Evolutionary conservation across 805 yeast species (phyloP), one percentile per base, ranked within the genome.

Genomic region (Priceomyces medius): DNA sequence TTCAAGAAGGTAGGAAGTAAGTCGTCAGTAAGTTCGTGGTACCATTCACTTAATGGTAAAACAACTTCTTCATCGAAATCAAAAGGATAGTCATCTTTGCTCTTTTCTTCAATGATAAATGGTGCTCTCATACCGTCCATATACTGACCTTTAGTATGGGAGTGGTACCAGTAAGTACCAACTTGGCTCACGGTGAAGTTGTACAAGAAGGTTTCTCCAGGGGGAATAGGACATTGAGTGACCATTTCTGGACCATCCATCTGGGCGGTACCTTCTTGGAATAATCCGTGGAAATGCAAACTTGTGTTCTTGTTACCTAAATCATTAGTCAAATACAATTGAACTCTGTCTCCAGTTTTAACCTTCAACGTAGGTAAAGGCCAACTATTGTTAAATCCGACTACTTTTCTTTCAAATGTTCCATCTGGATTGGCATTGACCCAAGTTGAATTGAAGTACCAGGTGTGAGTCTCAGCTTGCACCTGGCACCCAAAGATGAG

Each of bases 111-210:
- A 53, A 93, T 83, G 50, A 93, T 75, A 49, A 91, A 77, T 16
- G 79, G 69, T 56, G 84, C 93, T 68, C 89, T 77, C 80, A 85
- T 76, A 60, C 99, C 99, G 60, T 93, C 98, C 63, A 93, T 90
- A 56, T 89, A 89, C 66, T 90, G 95, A 53, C 90, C 91, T 17
- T 75, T 65, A 26, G 90, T 80, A 68, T 93, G 99, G 21, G 98
- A 88, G 66, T 93, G 99, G 74, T 91, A 93, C 99, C 99, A 93
- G 74, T 74, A 93, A 14, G 96, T 78, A 56, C 99, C 99, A 43
- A 74, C 80, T 66, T 93, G 97, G 47, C 78, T 73, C 46, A 89
- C 88, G 20, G 96, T 85, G 66, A 93, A 93, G 72, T 91, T 89
- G 74, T 93, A 93, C 48, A 83, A 64, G 66, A 79, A 72, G 14